Evolutionary conservation across 768 basidiomycete genomes (phyloP).

Genomic region (Panus rudis): DNA sequence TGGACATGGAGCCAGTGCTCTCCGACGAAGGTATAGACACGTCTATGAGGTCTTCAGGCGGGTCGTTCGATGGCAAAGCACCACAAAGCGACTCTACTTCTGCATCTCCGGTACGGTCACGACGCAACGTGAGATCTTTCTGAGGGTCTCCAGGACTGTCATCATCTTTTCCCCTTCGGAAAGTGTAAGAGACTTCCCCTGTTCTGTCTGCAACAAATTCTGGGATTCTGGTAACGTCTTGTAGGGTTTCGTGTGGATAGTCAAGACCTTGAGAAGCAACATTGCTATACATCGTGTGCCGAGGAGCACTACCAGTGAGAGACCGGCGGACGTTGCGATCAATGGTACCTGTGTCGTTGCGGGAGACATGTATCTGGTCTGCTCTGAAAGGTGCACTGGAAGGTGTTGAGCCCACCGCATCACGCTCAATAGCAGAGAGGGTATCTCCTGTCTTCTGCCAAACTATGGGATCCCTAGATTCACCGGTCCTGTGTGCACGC

Average conservation of each 20-base stretch:
- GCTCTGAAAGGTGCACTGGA: too few species aligned
- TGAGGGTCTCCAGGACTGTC: too few species aligned
- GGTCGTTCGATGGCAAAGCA: constrained; percentile 4
- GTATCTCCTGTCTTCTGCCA: constrained; percentile 1
- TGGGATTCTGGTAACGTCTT: background rate
- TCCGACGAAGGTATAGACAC: constrained; percentile 9
- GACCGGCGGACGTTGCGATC: background rate
- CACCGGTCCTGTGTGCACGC: constrained; percentile 6
- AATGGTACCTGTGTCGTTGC: background rate
- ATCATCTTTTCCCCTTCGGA: too few species aligned
- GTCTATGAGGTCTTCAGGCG: constrained; percentile 20
- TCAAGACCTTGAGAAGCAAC: background rate
- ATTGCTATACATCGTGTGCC: background rate
- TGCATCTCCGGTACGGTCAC: constrained; percentile 18
- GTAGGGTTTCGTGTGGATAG: background rate
- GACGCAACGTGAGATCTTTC: constrained; percentile 7
- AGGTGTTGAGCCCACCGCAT: background rate
- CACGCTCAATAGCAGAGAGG: too few species aligned
- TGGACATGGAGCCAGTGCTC: constrained; percentile 13
- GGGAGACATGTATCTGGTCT: background rate
- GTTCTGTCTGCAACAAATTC: background rate
- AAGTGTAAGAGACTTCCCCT: background rate
- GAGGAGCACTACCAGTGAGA: constrained; percentile 6
- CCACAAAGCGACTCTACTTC: constrained; percentile 19
- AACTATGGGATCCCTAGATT: background rate